These are phyloP conservation scores for Rhizopus stolonifer DNA, from an alignment of 371 early-diverging fungal genomes.

Conservation along the genomic window DNA sequence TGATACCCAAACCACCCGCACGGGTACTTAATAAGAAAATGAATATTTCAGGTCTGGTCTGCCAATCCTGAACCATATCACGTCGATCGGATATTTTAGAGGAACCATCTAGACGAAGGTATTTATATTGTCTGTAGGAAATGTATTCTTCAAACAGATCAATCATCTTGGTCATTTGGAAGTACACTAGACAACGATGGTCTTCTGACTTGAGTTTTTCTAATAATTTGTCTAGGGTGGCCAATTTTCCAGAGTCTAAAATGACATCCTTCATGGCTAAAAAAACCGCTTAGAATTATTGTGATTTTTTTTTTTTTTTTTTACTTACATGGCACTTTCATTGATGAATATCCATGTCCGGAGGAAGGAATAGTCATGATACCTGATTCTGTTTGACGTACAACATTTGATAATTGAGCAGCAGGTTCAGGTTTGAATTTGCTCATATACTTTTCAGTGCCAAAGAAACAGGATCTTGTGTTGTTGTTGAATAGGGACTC, in stretches of 20 bases:
- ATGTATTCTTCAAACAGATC: constrained; percentile 96
- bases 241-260: constrained; percentile 94
- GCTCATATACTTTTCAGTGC: constrained; percentile 35
- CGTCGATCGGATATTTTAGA: constrained; percentile 90
- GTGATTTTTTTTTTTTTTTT: neutral
- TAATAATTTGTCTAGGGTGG: constrained; percentile 84
- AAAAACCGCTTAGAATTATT: neutral
- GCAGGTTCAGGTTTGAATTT: constrained; percentile 18
- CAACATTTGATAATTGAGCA: constrained; percentile 18
- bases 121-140: constrained; percentile 85
- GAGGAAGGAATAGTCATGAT: constrained; percentile 38
- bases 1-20: constrained; percentile 99
- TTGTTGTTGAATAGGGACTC: constrained; percentile 51
- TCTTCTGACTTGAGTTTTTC: constrained; percentile 87
- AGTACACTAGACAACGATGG: constrained; percentile 95
- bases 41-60: constrained; percentile 88
- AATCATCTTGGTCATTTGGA: constrained; percentile 99
- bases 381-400: constrained; percentile 26
- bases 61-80: constrained; percentile 93
- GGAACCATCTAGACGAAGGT: constrained; percentile 95
- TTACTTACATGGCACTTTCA: constrained; percentile 46
- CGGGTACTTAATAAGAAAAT: constrained; percentile 98
- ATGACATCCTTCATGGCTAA: constrained; percentile 83
- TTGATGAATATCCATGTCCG: constrained; percentile 43
- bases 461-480: constrained; percentile 52